Evolutionary conservation across 768 basidiomycete genomes (phyloP).

Genomic region (Gymnopilus junonius): DNA sequence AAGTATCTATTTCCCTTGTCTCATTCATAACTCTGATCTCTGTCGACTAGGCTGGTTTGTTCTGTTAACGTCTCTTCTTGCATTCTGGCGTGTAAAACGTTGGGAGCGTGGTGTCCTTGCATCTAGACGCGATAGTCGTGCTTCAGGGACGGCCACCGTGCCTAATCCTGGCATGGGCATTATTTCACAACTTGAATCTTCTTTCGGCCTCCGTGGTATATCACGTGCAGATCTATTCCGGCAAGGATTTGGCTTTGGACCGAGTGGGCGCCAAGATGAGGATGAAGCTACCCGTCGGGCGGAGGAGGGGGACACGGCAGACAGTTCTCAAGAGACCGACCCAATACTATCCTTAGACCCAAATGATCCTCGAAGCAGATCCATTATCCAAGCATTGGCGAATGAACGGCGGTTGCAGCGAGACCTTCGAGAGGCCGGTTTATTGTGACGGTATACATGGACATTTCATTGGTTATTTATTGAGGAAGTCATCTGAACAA

Average conservation of each 20-base stretch:
- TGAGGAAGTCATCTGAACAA: not conserved
- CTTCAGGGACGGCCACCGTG: slow-evolving; percentile 18
- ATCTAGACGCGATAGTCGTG: slow-evolving; percentile 45
- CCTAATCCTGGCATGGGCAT: slow-evolving; percentile 26
- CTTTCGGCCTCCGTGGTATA: slow-evolving; percentile 43
- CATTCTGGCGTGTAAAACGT: slow-evolving; percentile 88
- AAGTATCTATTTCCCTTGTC: slow-evolving; percentile 26
- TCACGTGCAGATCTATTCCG: slow-evolving; percentile 47
- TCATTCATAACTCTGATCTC: not conserved
- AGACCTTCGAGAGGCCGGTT: slow-evolving; percentile 66
- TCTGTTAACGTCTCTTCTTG: slow-evolving; percentile 86
- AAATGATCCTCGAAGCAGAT: slow-evolving; percentile 45
- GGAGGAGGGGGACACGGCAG: slow-evolving; percentile 38
- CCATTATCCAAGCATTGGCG: slow-evolving; percentile 48
- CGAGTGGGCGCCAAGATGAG: slow-evolving; percentile 27
- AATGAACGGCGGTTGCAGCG: slow-evolving; percentile 62
- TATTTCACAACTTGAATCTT: slow-evolving; percentile 41
- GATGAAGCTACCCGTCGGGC: slow-evolving; percentile 30
- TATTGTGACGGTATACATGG: slow-evolving; percentile 45
- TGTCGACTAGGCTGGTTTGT: slow-evolving; percentile 36
- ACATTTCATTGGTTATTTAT: not conserved
- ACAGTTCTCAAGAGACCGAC: slow-evolving; percentile 15
- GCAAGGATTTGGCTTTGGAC: slow-evolving; percentile 47
- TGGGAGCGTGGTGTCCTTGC: slow-evolving; percentile 82
- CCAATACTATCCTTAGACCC: slow-evolving; percentile 40